Conservation (phyloP, 148 eudicot species). For the Cornus suecica region DNA sequence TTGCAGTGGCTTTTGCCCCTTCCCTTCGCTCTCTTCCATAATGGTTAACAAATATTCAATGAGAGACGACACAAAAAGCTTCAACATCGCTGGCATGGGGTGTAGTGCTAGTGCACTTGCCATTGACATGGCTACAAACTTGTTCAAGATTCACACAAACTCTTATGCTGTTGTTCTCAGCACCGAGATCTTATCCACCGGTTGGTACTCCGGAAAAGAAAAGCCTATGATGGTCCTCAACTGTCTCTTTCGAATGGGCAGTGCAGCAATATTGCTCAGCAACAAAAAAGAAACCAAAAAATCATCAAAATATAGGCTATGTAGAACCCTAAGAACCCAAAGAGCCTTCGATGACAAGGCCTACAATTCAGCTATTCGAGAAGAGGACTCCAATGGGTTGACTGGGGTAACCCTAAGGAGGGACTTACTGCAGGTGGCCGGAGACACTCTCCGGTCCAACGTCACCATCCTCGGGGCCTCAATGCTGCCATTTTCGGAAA, state of each 20-base stretch:
- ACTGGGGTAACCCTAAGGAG: conserved; percentile 61
- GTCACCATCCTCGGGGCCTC: conserved; percentile 36
- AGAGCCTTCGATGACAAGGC: conserved; percentile 50
- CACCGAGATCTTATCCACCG: conserved; percentile 66
- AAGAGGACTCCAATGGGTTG: conserved; percentile 60
- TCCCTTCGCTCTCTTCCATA: conserved; percentile 63
- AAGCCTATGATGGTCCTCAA: conserved; percentile 45
- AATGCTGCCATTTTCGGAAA: conserved; percentile 46
- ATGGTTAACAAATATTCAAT: conserved; percentile 51
- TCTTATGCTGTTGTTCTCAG: conserved; percentile 60
- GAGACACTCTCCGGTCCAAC: conserved; percentile 46
- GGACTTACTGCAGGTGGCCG: conserved; percentile 54
- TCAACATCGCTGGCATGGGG: conserved; percentile 76
- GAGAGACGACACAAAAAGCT: conserved; percentile 57
- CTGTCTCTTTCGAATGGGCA: conserved; percentile 74
- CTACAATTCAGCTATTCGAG: conserved; percentile 53
- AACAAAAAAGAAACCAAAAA: conserved; percentile 29
- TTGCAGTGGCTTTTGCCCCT: conserved; percentile 71
- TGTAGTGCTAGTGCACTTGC: conserved; percentile 72
- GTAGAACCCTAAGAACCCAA: conserved; percentile 42
- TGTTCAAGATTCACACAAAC: conserved; percentile 41
- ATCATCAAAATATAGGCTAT: conserved; percentile 43
- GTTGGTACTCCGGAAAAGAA: conserved; percentile 73
- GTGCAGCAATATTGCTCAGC: conserved; percentile 48
- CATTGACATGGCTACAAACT: conserved; percentile 44